Evolutionary conservation across 768 basidiomycete species (phyloP), one percentile per base, ranked within the genome.

Genomic region (Amanita jacksonii): DNA sequence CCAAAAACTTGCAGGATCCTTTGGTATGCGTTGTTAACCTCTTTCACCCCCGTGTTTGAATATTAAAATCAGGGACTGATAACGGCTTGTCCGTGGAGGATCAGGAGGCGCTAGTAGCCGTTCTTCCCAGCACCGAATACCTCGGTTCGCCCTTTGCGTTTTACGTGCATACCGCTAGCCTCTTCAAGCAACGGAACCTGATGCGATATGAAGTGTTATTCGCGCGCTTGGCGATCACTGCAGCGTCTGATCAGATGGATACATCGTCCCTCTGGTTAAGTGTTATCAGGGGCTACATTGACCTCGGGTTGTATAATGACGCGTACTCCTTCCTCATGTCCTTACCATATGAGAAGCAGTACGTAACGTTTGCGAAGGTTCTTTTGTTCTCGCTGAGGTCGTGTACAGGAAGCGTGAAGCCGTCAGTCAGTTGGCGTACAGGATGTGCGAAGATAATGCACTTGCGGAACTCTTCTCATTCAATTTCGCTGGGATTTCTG

Each of bases 401-500:
- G 23, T 22, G 35, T 12, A 28, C 60, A 96, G 92, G 55, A 86
- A 82, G 66, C 77, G 77, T 39, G 90, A 92, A 50, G 84, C 79
- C 54, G 74, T 88, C 19, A 77, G 79, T 38, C 82, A 85, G 49
- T 69, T 99, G 39, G 81, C 91, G 47, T 83, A 90, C 53, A 77
- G 79, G 51, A 94, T 97, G 87, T 97, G 94, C 58, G 91, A 96
- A 58, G 80, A 82, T 46, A 75, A 84, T 55, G 80, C 86, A 27
- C 76, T 91, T 13, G 81, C 83, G 40, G 73, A 73, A 50, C 70
- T 98, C 9, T 77, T 91, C 59, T 64, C 77, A 6, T 80, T 89
- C 54, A 87, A 87, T 54, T 98, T 97, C 56, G 72, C 82, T 34
- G 89, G 85, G 0, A 71, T 93, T 48, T 74, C 81, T 33, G 79